These are phyloP conservation scores for Syzygium oleosum DNA, from an alignment of 345 rosid genomes.

Conservation along the genomic window DNA sequence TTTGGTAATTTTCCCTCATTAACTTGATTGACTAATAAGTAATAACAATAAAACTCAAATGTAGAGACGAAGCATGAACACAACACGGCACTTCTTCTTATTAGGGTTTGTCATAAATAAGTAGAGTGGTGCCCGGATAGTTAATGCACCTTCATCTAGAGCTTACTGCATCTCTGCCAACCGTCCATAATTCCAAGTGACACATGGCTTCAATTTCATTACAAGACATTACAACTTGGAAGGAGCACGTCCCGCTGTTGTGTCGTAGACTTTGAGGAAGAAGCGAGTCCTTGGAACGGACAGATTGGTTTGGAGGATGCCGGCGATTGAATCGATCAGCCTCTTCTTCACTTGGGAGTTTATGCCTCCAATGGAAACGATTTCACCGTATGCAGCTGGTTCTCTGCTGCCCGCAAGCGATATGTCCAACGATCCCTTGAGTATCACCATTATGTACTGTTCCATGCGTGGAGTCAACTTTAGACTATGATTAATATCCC, in stretches of 20 bases:
- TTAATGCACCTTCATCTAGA: neutral
- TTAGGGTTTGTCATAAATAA: neutral
- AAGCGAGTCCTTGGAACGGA: constrained; percentile 56
- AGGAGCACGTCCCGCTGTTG: constrained; percentile 18
- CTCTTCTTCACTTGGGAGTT: constrained; percentile 51
- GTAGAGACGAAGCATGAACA: neutral
- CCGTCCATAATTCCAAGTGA: neutral
- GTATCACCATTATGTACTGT: constrained; percentile 85
- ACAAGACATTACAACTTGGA: constrained; percentile 21
- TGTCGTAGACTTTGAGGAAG: constrained; percentile 69
- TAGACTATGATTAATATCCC: neutral
- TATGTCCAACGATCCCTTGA: constrained; percentile 66
- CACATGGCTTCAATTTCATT: neutral
- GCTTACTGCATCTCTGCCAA: neutral
- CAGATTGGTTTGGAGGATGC: constrained; percentile 34
- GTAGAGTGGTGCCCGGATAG: neutral
- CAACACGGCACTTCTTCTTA: neutral
- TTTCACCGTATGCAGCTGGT: constrained; percentile 73
- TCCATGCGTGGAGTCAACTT: neutral
- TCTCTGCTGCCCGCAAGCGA: constrained; percentile 68
- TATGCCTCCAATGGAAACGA: constrained; percentile 89
- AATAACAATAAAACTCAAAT: neutral
- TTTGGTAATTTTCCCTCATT: too few species aligned
- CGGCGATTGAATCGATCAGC: constrained; percentile 50
- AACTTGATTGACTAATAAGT: too few species aligned